A percentile compares a stretch with the other conserved stretches of the same genome.
phyloP scores from a whole-genome alignment of 2,329 filamentous ascomycete genomes.

The Curvularia lunata region DNA sequence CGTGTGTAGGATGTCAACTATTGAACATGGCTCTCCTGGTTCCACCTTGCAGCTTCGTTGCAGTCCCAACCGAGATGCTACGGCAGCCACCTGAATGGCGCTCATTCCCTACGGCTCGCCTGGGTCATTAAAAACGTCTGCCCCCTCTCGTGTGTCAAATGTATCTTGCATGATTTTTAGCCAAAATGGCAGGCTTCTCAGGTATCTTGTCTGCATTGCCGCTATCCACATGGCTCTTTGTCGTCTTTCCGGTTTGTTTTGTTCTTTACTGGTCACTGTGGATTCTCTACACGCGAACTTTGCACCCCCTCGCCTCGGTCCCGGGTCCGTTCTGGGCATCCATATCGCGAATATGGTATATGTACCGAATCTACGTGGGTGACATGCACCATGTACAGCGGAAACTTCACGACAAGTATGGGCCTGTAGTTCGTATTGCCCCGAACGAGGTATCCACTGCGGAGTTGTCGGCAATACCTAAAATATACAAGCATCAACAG shows the following conservation, averaged over 20 bases:
- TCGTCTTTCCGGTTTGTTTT: constrained; percentile 10
- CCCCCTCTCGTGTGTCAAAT: neutral
- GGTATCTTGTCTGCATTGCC: constrained; percentile 4
- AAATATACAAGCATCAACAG: constrained; percentile 24
- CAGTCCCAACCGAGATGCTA: neutral
- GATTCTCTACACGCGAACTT: constrained; percentile 18
- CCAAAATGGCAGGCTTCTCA: constrained; percentile 4
- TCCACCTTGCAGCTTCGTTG: neutral
- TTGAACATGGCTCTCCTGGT: neutral
- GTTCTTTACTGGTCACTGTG: constrained; percentile 18
- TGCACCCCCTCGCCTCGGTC: constrained; percentile 25
- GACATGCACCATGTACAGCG: constrained; percentile 13
- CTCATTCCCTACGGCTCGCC: neutral
- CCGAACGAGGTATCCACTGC: constrained; percentile 49
- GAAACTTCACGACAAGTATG: constrained; percentile 29
- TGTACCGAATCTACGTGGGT: constrained; percentile 8
- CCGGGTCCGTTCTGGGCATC: constrained; percentile 30
- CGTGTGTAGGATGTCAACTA: neutral
- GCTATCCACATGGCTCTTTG: constrained; percentile 14
- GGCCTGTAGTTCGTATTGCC: constrained; percentile 55
- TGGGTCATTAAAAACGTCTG: neutral
- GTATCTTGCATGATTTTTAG: neutral
- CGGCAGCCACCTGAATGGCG: neutral
- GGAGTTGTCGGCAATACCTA: neutral
- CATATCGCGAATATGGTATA: constrained; percentile 27